Evolutionary conservation across 2,329 filamentous ascomycete genomes (phyloP), one percentile per base, ranked within the genome.

Genomic region (Leptodontidium sp.): DNA sequence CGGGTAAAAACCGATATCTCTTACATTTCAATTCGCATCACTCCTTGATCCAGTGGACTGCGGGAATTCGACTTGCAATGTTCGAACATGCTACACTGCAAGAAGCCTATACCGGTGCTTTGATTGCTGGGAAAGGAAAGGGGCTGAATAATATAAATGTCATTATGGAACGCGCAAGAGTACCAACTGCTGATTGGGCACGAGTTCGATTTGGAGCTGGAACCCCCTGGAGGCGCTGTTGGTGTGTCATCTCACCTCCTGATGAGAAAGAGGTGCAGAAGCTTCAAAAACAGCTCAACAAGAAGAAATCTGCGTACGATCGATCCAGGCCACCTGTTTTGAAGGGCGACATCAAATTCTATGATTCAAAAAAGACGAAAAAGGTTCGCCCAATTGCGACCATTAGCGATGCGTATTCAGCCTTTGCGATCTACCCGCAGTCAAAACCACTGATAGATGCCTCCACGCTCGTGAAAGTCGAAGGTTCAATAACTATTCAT

Each of bases 1-100:
- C 96, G 24, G 96, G 94, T 59, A 93, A 94, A 77, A 99, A 99
- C 79, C 91, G 96, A 73, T 98, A 98, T 78, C 85, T 99, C 1
- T 86, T 99, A 47, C 96, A 98, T 80, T 99, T 99, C 82, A 97
- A 97, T 80, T 97, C 95, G 0, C 89, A 95, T 73, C 92, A 97
- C 77, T 97, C 95, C 0, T 84, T 99, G 65, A 91, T 94, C 2
- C 94, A 98, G 81, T 99, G 96, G 96, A 97, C 96, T 0, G 92
- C 96, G 17, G 93, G 92, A 55, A 98, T 99, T 74, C 90, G 96
- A 58, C 88, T 99, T 26, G 88, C 95, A 75, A 97, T 98, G 88
- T 98, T 91, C 79, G 96, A 99, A 82, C 92, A 98, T 77, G 90
- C 94, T 1, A 93, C 93, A 0, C 84, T 99, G 43, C 95, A 98